These are phyloP conservation scores for Kernera saxatilis DNA, from an alignment of 345 rosid species.

Conservation along the genomic window DNA sequence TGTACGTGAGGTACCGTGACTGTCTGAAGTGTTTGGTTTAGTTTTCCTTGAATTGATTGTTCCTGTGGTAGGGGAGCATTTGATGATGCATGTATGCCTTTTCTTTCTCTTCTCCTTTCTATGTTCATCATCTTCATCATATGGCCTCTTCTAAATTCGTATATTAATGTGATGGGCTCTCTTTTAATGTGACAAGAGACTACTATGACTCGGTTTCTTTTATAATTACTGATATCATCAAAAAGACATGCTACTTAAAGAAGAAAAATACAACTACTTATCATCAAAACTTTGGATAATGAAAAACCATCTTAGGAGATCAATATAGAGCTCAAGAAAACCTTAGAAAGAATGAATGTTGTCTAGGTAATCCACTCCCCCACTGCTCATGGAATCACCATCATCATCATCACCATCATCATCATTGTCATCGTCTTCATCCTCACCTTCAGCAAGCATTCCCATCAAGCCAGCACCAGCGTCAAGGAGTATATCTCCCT, in stretches of 20 bases:
- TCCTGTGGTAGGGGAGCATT: not conserved
- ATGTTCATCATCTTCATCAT: not conserved
- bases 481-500: slow-evolving; percentile 46
- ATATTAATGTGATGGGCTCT: not conserved
- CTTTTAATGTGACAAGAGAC: not conserved
- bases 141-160: not conserved
- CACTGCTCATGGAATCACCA: slow-evolving; percentile 75
- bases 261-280: not conserved
- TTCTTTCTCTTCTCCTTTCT: not conserved
- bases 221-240: not conserved
- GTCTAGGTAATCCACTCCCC: slow-evolving; percentile 58
- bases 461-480: slow-evolving; percentile 51
- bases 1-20: not conserved
- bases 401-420: slow-evolving; percentile 59
- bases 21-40: slow-evolving; percentile 27
- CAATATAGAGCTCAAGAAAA: slow-evolving; percentile 15
- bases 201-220: not conserved
- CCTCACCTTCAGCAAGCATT: slow-evolving; percentile 37
- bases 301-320: not conserved
- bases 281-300: slow-evolving; percentile 27
- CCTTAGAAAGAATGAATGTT: slow-evolving; percentile 41
- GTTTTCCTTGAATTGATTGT: slow-evolving; percentile 2
- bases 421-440: slow-evolving; percentile 53
- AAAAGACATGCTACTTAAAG: not conserved
- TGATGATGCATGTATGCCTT: not conserved